Evolutionary conservation across 371 early-diverging fungal species (phyloP).

Genomic region (Mucor sp.): DNA sequence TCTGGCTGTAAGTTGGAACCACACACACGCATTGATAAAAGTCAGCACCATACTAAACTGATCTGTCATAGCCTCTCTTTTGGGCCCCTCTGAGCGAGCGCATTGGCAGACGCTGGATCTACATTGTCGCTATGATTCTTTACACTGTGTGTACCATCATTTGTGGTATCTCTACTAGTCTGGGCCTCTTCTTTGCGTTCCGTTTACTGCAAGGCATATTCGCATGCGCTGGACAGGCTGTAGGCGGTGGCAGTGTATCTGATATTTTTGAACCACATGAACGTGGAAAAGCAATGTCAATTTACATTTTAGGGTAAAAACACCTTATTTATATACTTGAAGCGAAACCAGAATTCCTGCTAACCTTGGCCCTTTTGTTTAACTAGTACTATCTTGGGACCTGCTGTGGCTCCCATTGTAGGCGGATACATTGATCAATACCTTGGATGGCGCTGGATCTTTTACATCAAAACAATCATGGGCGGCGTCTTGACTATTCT

Average conservation of each 20-base stretch:
- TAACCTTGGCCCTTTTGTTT: neutral
- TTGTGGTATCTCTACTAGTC: slow-evolving; percentile 33
- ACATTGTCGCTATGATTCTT: slow-evolving; percentile 7
- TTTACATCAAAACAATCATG: slow-evolving; percentile 53
- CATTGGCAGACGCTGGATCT: slow-evolving; percentile 30
- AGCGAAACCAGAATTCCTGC: neutral
- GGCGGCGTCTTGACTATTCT: slow-evolving; percentile 48
- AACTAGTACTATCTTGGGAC: slow-evolving; percentile 52
- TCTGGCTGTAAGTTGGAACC: slow-evolving; percentile 19
- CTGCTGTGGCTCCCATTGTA: slow-evolving; percentile 55
- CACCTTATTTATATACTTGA: neutral
- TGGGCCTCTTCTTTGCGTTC: slow-evolving; percentile 39
- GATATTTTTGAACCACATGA: slow-evolving; percentile 43
- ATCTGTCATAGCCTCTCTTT: slow-evolving; percentile 28
- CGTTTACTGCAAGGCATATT: slow-evolving; percentile 43
- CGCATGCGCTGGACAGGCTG: slow-evolving; percentile 37
- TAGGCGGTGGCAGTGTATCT: slow-evolving; percentile 45
- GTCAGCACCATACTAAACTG: no score
- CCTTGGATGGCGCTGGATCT: slow-evolving; percentile 62
- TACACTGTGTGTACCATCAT: slow-evolving; percentile 37
- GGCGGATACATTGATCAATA: slow-evolving; percentile 58
- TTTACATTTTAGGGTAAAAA: slow-evolving; percentile 39
- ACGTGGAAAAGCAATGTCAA: slow-evolving; percentile 43
- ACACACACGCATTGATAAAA: no score
- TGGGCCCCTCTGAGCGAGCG: slow-evolving; percentile 44